Base-by-base conservation (phyloP, 345 rosid genomes). In the Lepidium sativum region DNA sequence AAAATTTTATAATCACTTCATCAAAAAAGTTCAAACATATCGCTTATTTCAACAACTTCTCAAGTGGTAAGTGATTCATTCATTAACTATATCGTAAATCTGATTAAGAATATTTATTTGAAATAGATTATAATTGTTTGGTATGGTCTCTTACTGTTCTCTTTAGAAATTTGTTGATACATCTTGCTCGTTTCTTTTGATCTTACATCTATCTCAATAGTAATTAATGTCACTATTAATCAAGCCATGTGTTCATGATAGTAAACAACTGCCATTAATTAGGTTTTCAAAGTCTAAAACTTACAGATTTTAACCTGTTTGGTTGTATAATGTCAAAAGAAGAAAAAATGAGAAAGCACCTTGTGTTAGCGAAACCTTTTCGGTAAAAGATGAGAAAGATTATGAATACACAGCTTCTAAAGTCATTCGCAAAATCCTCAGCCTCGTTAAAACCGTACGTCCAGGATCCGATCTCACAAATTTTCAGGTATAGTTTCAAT, bases 401-500 rank as follows among this genome's bases (percentile, higher is more conserved):
- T 42, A 4, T 16, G 78, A 81, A 14, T 71, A 72, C 29, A 50
- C 50, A 18, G 80, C 86, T 66, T 84, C 95, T 0, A 81, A 70
- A 64, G 29, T 79, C 33, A 50, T 82, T 39, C 79, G 71, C 9
- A 81, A 76, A 35, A 47, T 85, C 39, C 71, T 75, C 23, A 65
- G 86, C 16, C 80, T 90, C 14, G 55, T 90, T 56, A 80, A 70
- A 14, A 77, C 71, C 40, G 73, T 85, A 16, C 77, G 87, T 13
- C 78, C 78, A 8, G 91, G 95, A 43, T 78, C 85, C 9, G 91
- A 87, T 52, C 82, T 87, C 80, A 69, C 84, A 10, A 27, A 35
- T 25, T 80, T 88, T 67, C 86, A 86, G 83, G 92, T 70, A 64
- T 25, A 70, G 52, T 58, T n/a, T n/a, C n/a, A n/a, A n/a, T n/a